Conservation (phyloP, 2,329 filamentous ascomycete genomes). For the Venturia aucupariae region DNA sequence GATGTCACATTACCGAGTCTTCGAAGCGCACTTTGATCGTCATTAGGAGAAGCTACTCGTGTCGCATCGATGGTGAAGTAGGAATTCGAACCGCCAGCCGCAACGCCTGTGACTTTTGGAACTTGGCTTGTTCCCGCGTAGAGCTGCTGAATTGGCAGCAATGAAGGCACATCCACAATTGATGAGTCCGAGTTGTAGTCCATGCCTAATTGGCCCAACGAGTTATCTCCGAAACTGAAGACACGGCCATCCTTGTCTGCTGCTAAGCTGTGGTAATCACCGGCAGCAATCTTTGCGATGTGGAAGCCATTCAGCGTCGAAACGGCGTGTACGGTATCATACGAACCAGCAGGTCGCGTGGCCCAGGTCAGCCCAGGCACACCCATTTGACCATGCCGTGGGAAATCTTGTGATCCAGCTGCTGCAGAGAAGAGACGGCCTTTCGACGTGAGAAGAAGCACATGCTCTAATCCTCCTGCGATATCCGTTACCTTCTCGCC, state of each 20-base stretch:
- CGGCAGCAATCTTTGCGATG: constrained; percentile 66
- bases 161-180: constrained; percentile 58
- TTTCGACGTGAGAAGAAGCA: constrained; percentile 70
- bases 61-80: constrained; percentile 80
- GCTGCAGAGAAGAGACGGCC: constrained; percentile 88
- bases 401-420: constrained; percentile 67
- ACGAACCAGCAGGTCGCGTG: constrained; percentile 65
- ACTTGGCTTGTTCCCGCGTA: constrained; percentile 58
- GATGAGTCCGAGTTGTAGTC: constrained; percentile 54
- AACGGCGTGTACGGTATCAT: constrained; percentile 71
- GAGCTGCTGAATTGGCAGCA: constrained; percentile 60
- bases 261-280: constrained; percentile 77
- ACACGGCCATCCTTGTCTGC: constrained; percentile 67
- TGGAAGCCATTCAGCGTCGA: constrained; percentile 60
- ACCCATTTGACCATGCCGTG: constrained; percentile 76
- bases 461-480: constrained; percentile 73
- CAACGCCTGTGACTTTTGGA: constrained; percentile 61
- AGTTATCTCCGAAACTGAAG: constrained; percentile 88
- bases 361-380: constrained; percentile 74
- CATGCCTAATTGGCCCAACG: constrained; percentile 82
- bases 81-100: constrained; percentile 77
- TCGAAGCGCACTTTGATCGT: constrained; percentile 23
- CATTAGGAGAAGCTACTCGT: constrained; percentile 41
- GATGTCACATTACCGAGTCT: constrained; percentile 50
- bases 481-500: constrained; percentile 68